A percentile compares a stretch with the other conserved stretches of the same genome.
phyloP scores from a whole-genome alignment of 2,329 filamentous ascomycete genomes.

The Cercospora sp. region DNA sequence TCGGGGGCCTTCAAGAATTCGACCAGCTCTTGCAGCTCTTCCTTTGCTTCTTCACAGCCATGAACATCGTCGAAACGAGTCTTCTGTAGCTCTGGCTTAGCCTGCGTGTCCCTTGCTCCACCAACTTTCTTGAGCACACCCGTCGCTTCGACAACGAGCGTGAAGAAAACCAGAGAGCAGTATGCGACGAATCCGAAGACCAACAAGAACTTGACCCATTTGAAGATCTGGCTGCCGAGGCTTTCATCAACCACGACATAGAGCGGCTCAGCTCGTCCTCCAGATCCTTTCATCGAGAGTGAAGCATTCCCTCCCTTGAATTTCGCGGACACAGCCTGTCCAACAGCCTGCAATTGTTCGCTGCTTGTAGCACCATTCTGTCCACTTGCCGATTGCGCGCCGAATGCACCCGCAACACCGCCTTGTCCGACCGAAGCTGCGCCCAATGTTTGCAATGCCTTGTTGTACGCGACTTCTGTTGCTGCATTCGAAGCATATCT shows the following conservation, averaged over 20 bases:
- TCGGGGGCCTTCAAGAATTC: constrained; percentile 94
- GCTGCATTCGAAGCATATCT: constrained; percentile 78
- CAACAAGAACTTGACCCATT: constrained; percentile 85
- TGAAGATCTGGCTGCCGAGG: constrained; percentile 74
- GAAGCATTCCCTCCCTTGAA: constrained; percentile 67
- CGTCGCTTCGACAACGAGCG: constrained; percentile 78
- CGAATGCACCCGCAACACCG: constrained; percentile 23
- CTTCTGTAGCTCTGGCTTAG: constrained; percentile 88
- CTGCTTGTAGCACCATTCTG: constrained; percentile 51
- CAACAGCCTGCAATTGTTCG: constrained; percentile 73
- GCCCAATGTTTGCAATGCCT: constrained; percentile 67
- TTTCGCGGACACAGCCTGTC: constrained; percentile 76
- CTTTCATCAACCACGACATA: constrained; percentile 96
- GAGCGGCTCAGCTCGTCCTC: constrained; percentile 77
- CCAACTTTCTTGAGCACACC: constrained; percentile 78
- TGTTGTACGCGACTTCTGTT: constrained; percentile 76
- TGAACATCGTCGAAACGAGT: constrained; percentile 92
- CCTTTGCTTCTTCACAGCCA: constrained; percentile 96
- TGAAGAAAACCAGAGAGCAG: constrained; percentile 74
- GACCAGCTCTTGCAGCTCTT: constrained; percentile 94
- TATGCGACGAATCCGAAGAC: constrained; percentile 79
- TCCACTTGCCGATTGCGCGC: constrained; percentile 39
- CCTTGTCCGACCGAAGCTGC: constrained; percentile 44
- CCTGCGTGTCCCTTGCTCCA: constrained; percentile 72
- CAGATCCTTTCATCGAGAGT: constrained; percentile 59